phyloP scores from a whole-genome alignment of 1,139 yeast species.

The Taphrina flavorubra region DNA sequence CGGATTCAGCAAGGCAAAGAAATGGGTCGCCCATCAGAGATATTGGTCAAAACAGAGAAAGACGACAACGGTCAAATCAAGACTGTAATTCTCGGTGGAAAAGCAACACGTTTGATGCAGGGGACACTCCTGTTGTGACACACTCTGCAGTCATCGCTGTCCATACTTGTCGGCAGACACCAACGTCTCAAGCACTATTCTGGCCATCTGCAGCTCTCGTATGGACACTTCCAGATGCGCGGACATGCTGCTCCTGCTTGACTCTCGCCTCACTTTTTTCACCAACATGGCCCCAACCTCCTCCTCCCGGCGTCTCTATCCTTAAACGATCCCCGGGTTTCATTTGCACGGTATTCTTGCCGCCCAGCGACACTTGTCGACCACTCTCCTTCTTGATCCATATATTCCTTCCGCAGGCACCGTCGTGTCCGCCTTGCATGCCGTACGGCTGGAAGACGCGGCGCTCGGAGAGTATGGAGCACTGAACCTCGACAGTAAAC shows the following conservation, averaged over 20 bases:
- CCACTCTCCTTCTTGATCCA: slow-evolving; percentile 54
- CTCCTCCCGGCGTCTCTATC: slow-evolving; percentile 61
- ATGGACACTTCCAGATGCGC: slow-evolving; percentile 28
- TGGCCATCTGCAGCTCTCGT: slow-evolving; percentile 23
- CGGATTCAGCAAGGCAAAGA: slow-evolving; percentile 23
- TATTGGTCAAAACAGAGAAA: slow-evolving; percentile 5
- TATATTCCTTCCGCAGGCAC: slow-evolving; percentile 64
- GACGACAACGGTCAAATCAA: neutral
- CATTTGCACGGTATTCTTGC: slow-evolving; percentile 61
- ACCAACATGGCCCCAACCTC: slow-evolving; percentile 51
- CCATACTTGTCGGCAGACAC: too few relatives aligned
- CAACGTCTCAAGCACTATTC: slow-evolving; percentile 25
- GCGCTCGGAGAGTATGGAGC: slow-evolving; percentile 67
- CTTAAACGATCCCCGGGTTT: slow-evolving; percentile 63
- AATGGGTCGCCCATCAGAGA: slow-evolving; percentile 33
- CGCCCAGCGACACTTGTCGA: slow-evolving; percentile 59
- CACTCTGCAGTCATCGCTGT: neutral
- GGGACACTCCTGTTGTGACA: slow-evolving; percentile 13
- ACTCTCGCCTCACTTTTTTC: neutral
- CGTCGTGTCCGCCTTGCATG: slow-evolving; percentile 64
- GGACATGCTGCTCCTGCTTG: slow-evolving; percentile 19
- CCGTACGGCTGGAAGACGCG: slow-evolving; percentile 68
- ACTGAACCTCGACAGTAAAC: slow-evolving; percentile 61
- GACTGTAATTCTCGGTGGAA: slow-evolving; percentile 23
- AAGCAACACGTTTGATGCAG: slow-evolving; percentile 23